These are phyloP conservation scores for Dendrocalamus sinicus DNA, from an alignment of 176 grass and related monocot genomes.

Conservation along the genomic window DNA sequence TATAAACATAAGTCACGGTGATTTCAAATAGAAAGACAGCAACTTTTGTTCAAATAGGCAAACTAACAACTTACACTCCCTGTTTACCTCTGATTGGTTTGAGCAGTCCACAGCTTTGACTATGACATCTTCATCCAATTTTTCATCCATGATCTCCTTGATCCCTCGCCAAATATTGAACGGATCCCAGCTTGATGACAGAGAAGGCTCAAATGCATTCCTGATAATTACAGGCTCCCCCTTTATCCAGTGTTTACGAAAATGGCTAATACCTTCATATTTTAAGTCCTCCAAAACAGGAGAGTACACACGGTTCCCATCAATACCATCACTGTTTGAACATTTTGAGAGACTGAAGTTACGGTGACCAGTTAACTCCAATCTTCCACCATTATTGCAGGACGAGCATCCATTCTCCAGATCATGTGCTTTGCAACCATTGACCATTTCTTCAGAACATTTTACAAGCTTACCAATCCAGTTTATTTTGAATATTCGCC, in stretches of 20 bases:
- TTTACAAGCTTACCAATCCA: conserved; percentile 94
- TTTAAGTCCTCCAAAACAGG: conserved; percentile 73
- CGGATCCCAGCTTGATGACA: conserved; percentile 88
- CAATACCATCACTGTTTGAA: conserved; percentile 50
- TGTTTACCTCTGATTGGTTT: conserved; percentile 72
- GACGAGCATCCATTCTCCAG: conserved; percentile 48
- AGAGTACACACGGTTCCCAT: conserved; percentile 55
- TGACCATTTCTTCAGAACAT: conserved; percentile 90
- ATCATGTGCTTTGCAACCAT: conserved; percentile 76
- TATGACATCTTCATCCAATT: conserved; percentile 66
- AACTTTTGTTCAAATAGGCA: conserved; percentile 13
- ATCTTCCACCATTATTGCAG: conserved; percentile 34
- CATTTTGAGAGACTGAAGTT: conserved; percentile 45
- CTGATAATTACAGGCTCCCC: conserved; percentile 82
- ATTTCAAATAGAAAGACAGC: conserved; percentile 29
- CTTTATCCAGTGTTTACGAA: conserved; percentile 82
- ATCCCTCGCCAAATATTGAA: conserved; percentile 83
- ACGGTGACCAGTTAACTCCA: conserved; percentile 27
- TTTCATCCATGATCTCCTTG: conserved; percentile 77
- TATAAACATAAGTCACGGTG: not conserved
- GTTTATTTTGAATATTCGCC: conserved; percentile 97
- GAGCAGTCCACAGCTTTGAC: conserved; percentile 84
- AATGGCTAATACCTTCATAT: conserved; percentile 67
- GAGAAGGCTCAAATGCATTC: conserved; percentile 74
- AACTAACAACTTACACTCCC: conserved; percentile 30